A percentile compares a stretch with the other conserved stretches of the same genome.
phyloP scores from a whole-genome alignment of 1,284 basidiomycete species.

The Ustilago nuda region DNA sequence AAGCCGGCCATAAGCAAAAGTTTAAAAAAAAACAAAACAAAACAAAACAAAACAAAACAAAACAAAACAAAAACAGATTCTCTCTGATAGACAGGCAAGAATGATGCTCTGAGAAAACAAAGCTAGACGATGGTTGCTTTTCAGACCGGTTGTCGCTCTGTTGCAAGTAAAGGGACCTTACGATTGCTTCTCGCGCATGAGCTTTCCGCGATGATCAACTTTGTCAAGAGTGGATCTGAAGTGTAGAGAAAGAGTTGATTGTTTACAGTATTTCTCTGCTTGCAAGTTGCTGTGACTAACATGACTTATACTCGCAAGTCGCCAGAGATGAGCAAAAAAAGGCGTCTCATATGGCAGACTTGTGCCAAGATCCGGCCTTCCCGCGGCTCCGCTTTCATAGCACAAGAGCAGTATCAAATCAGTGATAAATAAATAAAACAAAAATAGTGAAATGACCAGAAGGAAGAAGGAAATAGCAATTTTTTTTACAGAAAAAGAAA shows the following conservation, averaged over 20 bases:
- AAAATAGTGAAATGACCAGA: conserved; percentile 1
- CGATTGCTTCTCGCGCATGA: background rate
- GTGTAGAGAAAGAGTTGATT: background rate
- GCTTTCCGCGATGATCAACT: too few species aligned
- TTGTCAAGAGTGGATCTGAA: too few species aligned
- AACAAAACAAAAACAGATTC: background rate
- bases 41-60: background rate
- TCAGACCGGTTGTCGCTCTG: too few species aligned
- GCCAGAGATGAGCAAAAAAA: background rate
- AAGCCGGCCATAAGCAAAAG: background rate
- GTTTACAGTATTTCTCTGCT: background rate
- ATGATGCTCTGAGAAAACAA: background rate
- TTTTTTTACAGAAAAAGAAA: background rate
- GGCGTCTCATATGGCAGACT: background rate
- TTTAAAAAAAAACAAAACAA: background rate
- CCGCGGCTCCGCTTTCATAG: background rate
- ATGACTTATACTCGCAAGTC: background rate
- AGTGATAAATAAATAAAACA: background rate
- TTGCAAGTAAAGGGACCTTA: too few species aligned
- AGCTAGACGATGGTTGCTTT: background rate
- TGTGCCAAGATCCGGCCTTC: background rate
- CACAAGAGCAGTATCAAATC: background rate
- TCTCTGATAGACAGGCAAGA: too few species aligned
- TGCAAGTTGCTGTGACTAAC: background rate
- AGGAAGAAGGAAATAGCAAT: background rate